phyloP scores from a whole-genome alignment of 257 asterid species.

The Jasminum sambac region DNA sequence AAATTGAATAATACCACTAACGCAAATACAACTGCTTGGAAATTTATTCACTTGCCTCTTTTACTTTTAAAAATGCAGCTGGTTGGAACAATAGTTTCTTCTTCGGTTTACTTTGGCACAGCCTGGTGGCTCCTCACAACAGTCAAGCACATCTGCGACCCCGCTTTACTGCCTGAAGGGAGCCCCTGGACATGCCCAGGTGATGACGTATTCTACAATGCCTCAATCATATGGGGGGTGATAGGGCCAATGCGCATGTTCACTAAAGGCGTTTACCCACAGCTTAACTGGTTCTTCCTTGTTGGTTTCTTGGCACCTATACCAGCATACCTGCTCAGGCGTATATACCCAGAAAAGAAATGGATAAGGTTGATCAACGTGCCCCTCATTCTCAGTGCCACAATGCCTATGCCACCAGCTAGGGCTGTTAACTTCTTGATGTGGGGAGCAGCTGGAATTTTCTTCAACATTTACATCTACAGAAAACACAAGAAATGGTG shows the following conservation, averaged over 20 bases:
- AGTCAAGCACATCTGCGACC: slow-evolving; percentile 50
- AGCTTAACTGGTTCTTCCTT: slow-evolving; percentile 65
- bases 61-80: slow-evolving; percentile 28
- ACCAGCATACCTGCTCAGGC: slow-evolving; percentile 40
- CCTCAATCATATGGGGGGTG: slow-evolving; percentile 90
- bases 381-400: slow-evolving; percentile 56
- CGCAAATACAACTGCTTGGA: not conserved
- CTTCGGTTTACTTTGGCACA: slow-evolving; percentile 49
- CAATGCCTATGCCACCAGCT: slow-evolving; percentile 64
- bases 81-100: slow-evolving; percentile 60
- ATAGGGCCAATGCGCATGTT: slow-evolving; percentile 72
- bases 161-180: slow-evolving; percentile 41
- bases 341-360: slow-evolving; percentile 55
- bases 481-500: slow-evolving; percentile 56
- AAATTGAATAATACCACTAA: not conserved
- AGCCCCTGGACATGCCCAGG: slow-evolving; percentile 89
- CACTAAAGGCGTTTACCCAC: slow-evolving; percentile 55
- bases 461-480: slow-evolving; percentile 45
- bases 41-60: not conserved
- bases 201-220: slow-evolving; percentile 62
- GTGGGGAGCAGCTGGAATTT: slow-evolving; percentile 57
- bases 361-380: slow-evolving; percentile 64
- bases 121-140: slow-evolving; percentile 66
- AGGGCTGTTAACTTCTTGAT: slow-evolving; percentile 65
- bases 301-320: slow-evolving; percentile 62